Conservation (phyloP, 306 rosid species). For the Gillenia trifoliata region DNA sequence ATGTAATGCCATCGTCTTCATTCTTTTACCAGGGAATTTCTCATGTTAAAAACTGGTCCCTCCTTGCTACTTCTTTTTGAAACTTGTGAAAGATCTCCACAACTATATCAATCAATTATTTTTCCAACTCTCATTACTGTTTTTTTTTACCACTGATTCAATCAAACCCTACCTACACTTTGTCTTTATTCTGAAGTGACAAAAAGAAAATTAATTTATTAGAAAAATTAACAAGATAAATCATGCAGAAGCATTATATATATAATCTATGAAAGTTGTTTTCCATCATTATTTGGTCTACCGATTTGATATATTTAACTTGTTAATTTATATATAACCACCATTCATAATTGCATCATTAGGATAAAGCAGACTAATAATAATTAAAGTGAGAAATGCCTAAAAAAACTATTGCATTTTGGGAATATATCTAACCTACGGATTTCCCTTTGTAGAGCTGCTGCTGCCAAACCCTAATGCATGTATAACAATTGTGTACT, state of each 20-base stretch:
- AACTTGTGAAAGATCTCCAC: neutral
- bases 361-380: neutral
- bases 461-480: neutral
- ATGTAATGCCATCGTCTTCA: slow-evolving; percentile 7
- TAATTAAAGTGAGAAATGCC: neutral
- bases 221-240: no score
- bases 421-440: neutral
- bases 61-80: neutral
- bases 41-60: neutral
- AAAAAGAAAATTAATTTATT: neutral
- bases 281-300: neutral
- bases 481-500: neutral
- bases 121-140: neutral
- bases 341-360: neutral
- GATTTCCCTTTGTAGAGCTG: neutral
- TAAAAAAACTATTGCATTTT: neutral
- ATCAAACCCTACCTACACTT: neutral
- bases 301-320: neutral
- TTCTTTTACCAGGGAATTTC: slow-evolving; percentile 1
- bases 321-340: neutral
- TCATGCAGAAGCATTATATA: no score
- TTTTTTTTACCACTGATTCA: neutral
- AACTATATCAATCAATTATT: neutral
- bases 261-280: no score
- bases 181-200: neutral